Conservation (phyloP, 2,329 filamentous ascomycete genomes). For the Xylaria polymorpha region DNA sequence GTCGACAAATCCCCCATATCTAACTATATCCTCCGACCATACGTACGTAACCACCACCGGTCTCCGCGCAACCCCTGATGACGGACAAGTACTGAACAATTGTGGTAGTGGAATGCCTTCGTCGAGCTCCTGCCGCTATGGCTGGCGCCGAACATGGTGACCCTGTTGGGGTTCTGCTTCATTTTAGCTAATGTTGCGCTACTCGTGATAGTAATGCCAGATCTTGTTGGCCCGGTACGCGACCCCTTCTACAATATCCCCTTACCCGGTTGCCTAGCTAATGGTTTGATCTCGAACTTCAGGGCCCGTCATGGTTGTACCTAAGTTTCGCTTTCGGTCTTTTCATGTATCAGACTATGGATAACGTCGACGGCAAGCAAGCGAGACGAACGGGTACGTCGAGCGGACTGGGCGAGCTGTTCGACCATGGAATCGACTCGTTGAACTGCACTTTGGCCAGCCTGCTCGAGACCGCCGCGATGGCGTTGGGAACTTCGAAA, state of each 20-base stretch:
- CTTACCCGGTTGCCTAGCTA: constrained; percentile 3
- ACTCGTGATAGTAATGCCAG: constrained; percentile 84
- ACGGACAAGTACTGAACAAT: constrained; percentile 42
- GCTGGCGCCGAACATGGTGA: constrained; percentile 98
- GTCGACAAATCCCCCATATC: constrained; percentile 97
- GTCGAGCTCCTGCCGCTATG: constrained; percentile 93
- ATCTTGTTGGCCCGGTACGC: constrained; percentile 85
- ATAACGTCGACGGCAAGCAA: constrained; percentile 99
- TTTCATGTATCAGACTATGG: constrained; percentile 99
- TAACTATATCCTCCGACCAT: constrained; percentile 92
- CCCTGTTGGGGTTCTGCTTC: constrained; percentile 92
- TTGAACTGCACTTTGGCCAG: constrained; percentile 96
- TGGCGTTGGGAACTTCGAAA: constrained; percentile 87
- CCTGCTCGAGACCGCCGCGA: constrained; percentile 89
- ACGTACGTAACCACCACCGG: constrained; percentile 70
- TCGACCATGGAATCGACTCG: constrained; percentile 98
- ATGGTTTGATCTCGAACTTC: constrained; percentile 24
- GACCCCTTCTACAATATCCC: constrained; percentile 14
- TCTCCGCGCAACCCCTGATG: background rate
- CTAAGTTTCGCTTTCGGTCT: constrained; percentile 95
- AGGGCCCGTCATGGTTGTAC: constrained; percentile 93
- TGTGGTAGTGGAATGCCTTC: constrained; percentile 89
- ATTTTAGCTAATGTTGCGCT: constrained; percentile 84
- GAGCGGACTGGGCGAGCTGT: constrained; percentile 93
- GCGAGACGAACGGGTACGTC: constrained; percentile 94